Evolutionary conservation across 495 filamentous ascomycete genomes (phyloP).

Genomic region (Pseudevernia furfuracea): DNA sequence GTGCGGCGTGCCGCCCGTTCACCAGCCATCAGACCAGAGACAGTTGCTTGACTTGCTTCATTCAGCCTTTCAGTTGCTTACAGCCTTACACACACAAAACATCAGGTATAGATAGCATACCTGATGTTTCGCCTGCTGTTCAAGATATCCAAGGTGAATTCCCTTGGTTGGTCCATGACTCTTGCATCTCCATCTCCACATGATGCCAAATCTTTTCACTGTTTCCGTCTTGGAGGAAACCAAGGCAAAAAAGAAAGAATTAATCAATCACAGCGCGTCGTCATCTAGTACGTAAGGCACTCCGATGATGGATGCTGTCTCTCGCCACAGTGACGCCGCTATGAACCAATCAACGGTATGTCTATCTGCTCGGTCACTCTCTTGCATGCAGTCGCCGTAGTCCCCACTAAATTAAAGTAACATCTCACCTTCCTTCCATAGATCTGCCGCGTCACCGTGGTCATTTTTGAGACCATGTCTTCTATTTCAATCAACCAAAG

Average conservation of each 20-base stretch:
- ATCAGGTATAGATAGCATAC: no score
- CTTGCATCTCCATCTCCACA: not conserved
- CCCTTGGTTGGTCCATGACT: not conserved
- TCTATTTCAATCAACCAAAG: not conserved
- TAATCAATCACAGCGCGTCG: not conserved
- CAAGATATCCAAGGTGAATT: not conserved
- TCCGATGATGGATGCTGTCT: not conserved
- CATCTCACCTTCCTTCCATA: not conserved
- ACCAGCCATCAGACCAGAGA: no score
- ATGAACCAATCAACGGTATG: not conserved
- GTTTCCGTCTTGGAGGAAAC: not conserved
- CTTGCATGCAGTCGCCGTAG: not conserved
- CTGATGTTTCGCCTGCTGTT: not conserved
- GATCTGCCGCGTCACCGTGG: not conserved
- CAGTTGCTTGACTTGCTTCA: no score
- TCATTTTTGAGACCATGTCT: not conserved
- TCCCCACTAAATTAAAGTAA: not conserved
- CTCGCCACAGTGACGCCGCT: not conserved
- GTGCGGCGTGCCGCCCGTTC: not conserved
- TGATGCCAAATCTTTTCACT: not conserved
- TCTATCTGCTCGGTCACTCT: not conserved
- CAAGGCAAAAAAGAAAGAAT: not conserved
- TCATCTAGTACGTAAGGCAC: slow-evolving; percentile 1
- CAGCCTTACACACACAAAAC: no score
- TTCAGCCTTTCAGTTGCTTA: no score